Evolutionary conservation across 805 yeast genomes (phyloP).

Genomic region (Saccharomycopsis sp.): DNA sequence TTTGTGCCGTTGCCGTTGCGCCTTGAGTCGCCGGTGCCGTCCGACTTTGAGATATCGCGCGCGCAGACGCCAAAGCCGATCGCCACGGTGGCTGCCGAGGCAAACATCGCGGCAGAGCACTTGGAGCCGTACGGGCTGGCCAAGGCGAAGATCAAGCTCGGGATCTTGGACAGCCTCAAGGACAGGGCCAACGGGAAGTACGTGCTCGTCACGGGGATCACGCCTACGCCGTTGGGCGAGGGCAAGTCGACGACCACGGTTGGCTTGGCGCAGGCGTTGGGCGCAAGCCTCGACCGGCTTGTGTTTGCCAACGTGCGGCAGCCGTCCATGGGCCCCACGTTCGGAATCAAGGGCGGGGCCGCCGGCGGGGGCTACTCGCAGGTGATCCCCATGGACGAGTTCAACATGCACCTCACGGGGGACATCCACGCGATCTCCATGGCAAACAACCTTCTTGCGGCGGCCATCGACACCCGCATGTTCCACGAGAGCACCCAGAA

Average conservation of each 20-base stretch:
- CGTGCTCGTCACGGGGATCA: slow-evolving; percentile 73
- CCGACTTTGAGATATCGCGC: slow-evolving; percentile 73
- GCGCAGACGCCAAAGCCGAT: slow-evolving; percentile 68
- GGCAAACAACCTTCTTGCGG: slow-evolving; percentile 76
- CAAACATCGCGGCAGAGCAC: slow-evolving; percentile 61
- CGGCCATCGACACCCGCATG: slow-evolving; percentile 81
- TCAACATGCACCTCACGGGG: slow-evolving; percentile 81
- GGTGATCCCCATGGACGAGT: slow-evolving; percentile 85
- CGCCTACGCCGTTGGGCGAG: slow-evolving; percentile 83
- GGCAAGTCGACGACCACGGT: slow-evolving; percentile 82
- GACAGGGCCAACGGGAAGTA: slow-evolving; percentile 59
- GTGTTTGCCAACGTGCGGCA: slow-evolving; percentile 80
- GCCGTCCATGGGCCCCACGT: slow-evolving; percentile 86
- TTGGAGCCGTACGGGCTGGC: slow-evolving; percentile 69
- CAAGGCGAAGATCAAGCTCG: slow-evolving; percentile 69
- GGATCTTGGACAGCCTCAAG: slow-evolving; percentile 55
- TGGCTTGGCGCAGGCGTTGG: slow-evolving; percentile 75
- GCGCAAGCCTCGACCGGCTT: slow-evolving; percentile 63
- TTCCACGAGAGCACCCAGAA: slow-evolving; percentile 75
- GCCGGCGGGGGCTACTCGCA: slow-evolving; percentile 89
- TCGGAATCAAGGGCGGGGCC: slow-evolving; percentile 86
- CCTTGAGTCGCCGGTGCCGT: slow-evolving; percentile 64
- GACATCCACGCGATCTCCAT: slow-evolving; percentile 80
- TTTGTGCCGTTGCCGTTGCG: slow-evolving; percentile 50
- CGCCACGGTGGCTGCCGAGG: slow-evolving; percentile 59